Evolutionary conservation across 1,284 basidiomycete species (phyloP), one percentile per base, ranked within the genome.

Genomic region (Cutaneotrichosporon cavernicola): DNA sequence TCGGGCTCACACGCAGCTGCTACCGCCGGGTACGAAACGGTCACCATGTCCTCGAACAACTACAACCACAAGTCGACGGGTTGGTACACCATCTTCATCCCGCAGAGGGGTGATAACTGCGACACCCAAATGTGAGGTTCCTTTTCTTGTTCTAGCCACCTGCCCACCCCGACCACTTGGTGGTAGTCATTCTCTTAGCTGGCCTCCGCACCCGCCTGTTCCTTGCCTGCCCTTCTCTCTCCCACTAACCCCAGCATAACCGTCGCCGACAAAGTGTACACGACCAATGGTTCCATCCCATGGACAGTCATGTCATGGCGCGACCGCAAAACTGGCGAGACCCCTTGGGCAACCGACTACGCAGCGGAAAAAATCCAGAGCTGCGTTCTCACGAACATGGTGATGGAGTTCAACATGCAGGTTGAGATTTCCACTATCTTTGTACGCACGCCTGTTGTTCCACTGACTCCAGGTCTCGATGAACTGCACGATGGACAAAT

Each of bases 331-430:
- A 55, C 18, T 11, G 31, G 34, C 31, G n/a, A 14, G 9, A 16
- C 10, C 11, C 31, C 32, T 2, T 13, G 31, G 31, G 14, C 32
- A 9, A 22, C 21, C 52, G 18, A 34, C 18, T 55, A 55, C 34
- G n/a, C 31, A 8, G 52, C 18, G 10, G 34, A 32, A 11, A 36
- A 34, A 16, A 18, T 55, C 18, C 9, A 55, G n/a, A 32, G n/a
- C 18, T 55, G 52, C 52, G 21, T 7, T 1, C 4, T 55, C 10
- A 16, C 13, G 5, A 5, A 32, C 9, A 5, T 36, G 16, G n/a
- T 55, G n/a, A 36, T 55, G 34, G 31, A 55, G n/a, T 13, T n/a
- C 52, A 36, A 55, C 34, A 55, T 55, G 21, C 22, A 51, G 22
- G 13, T 22, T 11, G 49, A 51, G 52, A 36, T n/a, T 31, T 14